Evolutionary conservation across 2,329 filamentous ascomycete species (phyloP), one percentile per base, ranked within the genome.

Genomic region (Ceratocystis alfenasii): DNA sequence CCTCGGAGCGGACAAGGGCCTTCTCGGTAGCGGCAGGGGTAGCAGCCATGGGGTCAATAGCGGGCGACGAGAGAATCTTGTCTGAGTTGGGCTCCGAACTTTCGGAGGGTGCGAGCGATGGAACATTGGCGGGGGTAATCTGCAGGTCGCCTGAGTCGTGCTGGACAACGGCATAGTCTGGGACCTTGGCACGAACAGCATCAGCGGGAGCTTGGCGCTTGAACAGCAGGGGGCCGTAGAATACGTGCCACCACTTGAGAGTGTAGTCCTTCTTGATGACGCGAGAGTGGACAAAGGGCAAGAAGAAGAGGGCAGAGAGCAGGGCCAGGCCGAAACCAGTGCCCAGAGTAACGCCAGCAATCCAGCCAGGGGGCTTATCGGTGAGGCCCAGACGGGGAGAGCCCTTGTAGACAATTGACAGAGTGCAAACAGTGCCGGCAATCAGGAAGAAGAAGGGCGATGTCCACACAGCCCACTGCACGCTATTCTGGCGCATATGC

Each of bases 331-430:
- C 87, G 60, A 75, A 77, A 68, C 87, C 87, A 45, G 78, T 79
- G 50, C 87, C 86, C 68, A 90, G 72, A 20, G 84, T 86, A 68
- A 90, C 86, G 15, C 81, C 76, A 10, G 80, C 86, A 68, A 90
- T 83, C 72, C 83, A 90, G 81, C 82, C 85, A 7, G 75, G 74
- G 1, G 87, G 85, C 78, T 86, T 87, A 75, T 86, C 83, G 77
- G 77, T 79, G 33, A 89, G 77, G 25, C 81, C 80, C 36, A 89
- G 80, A 67, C 79, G 85, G 28, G 88, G 87, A 8, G 87, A 89
- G 41, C 88, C 88, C 80, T 91, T 90, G 81, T 89, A 90, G 70
- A 91, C 87, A 71, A 92, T 85, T 55, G 86, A 89, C 4, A 92
- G 79, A 0, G 87, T 88, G 76, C 87, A 89, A 71, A 91, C 76